Evolutionary conservation across 148 eudicot genomes (phyloP).

Genomic region (Chenopodium quinoa): DNA sequence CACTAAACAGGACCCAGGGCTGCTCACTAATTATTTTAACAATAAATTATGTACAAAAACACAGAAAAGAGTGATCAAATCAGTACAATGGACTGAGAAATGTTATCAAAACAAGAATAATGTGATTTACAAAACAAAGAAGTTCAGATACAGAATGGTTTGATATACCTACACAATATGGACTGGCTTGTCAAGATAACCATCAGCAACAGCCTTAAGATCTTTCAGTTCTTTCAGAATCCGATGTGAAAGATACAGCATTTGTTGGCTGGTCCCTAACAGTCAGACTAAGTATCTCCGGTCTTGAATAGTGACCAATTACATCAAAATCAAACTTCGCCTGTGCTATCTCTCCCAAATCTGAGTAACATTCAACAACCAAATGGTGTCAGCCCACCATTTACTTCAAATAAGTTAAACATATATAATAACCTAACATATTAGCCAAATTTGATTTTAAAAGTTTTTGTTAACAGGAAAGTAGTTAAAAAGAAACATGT

Average conservation of each 20-base stretch:
- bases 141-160: background rate
- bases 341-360: slow-evolving; percentile 79
- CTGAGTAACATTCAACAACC: slow-evolving; percentile 39
- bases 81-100: background rate
- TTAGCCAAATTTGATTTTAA: too few relatives aligned
- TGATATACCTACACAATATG: slow-evolving; percentile 13
- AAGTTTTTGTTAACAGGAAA: too few relatives aligned
- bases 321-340: slow-evolving; percentile 93
- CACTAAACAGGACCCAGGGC: background rate
- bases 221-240: slow-evolving; percentile 44
- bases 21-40: background rate
- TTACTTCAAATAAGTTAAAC: background rate
- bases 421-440: too few relatives aligned
- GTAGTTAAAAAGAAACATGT: too few relatives aligned
- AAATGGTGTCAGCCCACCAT: slow-evolving; percentile 14
- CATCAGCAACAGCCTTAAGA: slow-evolving; percentile 43
- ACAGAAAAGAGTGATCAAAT: background rate
- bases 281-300: slow-evolving; percentile 71
- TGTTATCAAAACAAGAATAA: slow-evolving; percentile 2
- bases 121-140: background rate
- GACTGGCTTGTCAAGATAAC: slow-evolving; percentile 10
- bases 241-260: slow-evolving; percentile 76
- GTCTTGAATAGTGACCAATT: slow-evolving; percentile 86
- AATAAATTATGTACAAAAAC: background rate
- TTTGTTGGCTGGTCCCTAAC: slow-evolving; percentile 70